A percentile compares a stretch with the other conserved stretches of the same genome.
phyloP scores from a whole-genome alignment of 176 grass and related monocot genomes.

The Hordeum marinum region DNA sequence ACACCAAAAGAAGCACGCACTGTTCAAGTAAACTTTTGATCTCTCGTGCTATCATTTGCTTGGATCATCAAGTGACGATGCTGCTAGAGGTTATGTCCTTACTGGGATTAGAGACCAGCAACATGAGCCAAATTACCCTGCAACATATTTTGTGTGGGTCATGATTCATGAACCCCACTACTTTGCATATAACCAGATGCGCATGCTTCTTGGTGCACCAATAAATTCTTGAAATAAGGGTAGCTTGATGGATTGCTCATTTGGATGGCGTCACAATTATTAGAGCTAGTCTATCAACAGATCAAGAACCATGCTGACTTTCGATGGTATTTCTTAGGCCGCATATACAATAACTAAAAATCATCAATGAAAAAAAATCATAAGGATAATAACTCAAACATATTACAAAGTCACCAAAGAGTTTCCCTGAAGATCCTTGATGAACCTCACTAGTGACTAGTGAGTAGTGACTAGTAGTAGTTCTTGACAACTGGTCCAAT shows the following conservation, averaged over 20 bases:
- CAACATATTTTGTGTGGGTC: not conserved
- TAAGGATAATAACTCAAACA: not conserved
- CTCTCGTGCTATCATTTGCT: constrained; percentile 1
- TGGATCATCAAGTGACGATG: not conserved
- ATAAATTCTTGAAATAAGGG: not conserved
- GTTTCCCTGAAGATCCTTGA: not conserved
- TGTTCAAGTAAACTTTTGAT: not conserved
- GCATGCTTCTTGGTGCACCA: not conserved
- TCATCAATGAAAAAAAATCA: no score
- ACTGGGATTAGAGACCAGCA: not conserved
- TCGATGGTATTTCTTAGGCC: not conserved
- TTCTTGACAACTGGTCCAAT: constrained; percentile 1
- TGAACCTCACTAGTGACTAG: constrained; percentile 1
- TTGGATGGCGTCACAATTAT: not conserved
- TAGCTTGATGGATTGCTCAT: not conserved
- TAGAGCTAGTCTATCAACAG: not conserved
- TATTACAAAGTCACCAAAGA: not conserved
- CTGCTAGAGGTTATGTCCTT: not conserved
- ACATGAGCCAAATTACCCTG: not conserved
- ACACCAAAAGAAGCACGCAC: constrained; percentile 2
- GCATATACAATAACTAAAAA: not conserved
- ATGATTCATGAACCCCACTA: not conserved
- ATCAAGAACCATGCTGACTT: not conserved
- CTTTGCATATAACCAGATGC: not conserved
- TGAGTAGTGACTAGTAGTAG: not conserved